phyloP scores from a whole-genome alignment of 768 basidiomycete species.

The Suillus hirtellus region DNA sequence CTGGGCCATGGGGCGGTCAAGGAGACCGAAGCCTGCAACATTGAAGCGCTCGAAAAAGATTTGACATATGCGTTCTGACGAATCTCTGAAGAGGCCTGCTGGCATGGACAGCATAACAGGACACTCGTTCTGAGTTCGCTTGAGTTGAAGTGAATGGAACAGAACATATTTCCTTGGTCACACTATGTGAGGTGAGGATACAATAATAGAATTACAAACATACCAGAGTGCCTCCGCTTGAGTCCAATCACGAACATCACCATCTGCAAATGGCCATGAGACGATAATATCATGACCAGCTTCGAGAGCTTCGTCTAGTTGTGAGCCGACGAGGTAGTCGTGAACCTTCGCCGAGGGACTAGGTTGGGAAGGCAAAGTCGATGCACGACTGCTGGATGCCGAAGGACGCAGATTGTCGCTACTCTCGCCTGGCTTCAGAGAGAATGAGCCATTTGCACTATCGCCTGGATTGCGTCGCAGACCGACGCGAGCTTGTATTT shows the following conservation, averaged over 20 bases:
- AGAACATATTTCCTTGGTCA: slow-evolving; percentile 77
- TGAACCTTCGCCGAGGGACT: slow-evolving; percentile 54
- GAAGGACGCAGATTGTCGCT: slow-evolving; percentile 32
- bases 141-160: slow-evolving; percentile 70
- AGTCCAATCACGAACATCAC: slow-evolving; percentile 71
- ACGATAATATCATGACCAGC: slow-evolving; percentile 71
- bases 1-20: slow-evolving; percentile 84
- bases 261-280: slow-evolving; percentile 82
- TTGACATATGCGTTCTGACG: slow-evolving; percentile 75
- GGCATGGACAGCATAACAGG: slow-evolving; percentile 76
- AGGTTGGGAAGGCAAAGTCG: slow-evolving; percentile 45
- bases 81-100: slow-evolving; percentile 61
- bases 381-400: slow-evolving; percentile 49
- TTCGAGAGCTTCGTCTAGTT: slow-evolving; percentile 77
- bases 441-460: slow-evolving; percentile 25
- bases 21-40: slow-evolving; percentile 75
- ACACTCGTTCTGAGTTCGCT: slow-evolving; percentile 85
- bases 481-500: slow-evolving; percentile 79
- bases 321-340: slow-evolving; percentile 81
- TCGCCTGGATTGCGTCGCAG: slow-evolving; percentile 46
- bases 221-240: slow-evolving; percentile 92
- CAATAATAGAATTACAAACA: slow-evolving; percentile 26
- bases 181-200: slow-evolving; percentile 5
- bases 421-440: slow-evolving; percentile 19
- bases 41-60: slow-evolving; percentile 94